Evolutionary conservation across 768 basidiomycete genomes (phyloP).

Genomic region (Phaffia australis): DNA sequence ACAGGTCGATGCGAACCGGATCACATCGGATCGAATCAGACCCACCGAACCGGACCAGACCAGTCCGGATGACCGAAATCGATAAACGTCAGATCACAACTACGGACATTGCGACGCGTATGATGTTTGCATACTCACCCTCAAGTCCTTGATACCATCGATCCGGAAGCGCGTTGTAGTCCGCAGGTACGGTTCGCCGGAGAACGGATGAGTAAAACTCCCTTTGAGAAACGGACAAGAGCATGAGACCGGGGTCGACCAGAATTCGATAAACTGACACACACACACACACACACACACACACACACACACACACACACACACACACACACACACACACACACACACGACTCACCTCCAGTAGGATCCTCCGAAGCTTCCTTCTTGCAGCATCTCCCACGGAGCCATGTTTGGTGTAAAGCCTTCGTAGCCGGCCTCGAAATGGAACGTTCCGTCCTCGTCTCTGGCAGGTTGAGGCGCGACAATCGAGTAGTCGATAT

Average conservation of each 20-base stretch:
- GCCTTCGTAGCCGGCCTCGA: slow-evolving; percentile 22
- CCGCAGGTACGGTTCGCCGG: not conserved
- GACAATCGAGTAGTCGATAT: slow-evolving; percentile 7
- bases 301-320: not conserved
- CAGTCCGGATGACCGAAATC: not conserved
- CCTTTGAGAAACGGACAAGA: not conserved
- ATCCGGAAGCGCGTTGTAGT: not conserved
- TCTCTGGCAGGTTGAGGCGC: slow-evolving; percentile 5
- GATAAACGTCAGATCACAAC: not conserved
- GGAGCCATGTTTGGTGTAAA: slow-evolving; percentile 23
- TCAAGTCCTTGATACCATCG: slow-evolving; percentile 22
- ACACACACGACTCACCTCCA: slow-evolving; percentile 5
- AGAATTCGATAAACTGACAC: too few relatives aligned
- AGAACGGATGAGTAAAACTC: slow-evolving; percentile 8
- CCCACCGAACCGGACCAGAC: too few relatives aligned
- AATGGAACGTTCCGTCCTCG: slow-evolving; percentile 2
- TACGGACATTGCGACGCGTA: too few relatives aligned
- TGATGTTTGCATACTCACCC: not conserved
- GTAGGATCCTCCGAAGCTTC: slow-evolving; percentile 16
- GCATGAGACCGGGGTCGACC: not conserved
- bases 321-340: not conserved
- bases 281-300: not conserved
- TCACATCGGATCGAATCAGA: too few relatives aligned
- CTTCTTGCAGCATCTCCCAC: slow-evolving; percentile 17
- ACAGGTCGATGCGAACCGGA: too few relatives aligned